Conservation (phyloP, 2,329 filamentous ascomycete genomes). For the Venturiaceae sp. region DNA sequence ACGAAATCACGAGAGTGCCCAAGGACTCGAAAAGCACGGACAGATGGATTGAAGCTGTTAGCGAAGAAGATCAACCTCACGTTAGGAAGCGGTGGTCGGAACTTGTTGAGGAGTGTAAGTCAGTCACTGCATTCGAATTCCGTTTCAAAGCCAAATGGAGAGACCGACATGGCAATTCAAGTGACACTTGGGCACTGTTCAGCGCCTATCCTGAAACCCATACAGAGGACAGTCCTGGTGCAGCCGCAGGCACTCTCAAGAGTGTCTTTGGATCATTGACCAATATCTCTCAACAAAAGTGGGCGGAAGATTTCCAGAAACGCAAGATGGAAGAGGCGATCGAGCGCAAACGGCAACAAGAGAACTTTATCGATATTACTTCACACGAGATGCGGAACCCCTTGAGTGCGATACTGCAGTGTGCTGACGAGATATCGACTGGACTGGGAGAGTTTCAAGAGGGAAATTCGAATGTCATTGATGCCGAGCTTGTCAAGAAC, state of each 20-base stretch:
- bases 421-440: slow-evolving; percentile 61
- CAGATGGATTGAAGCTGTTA: slow-evolving; percentile 64
- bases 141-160: slow-evolving; percentile 62
- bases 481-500: slow-evolving; percentile 41
- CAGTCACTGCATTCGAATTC: slow-evolving; percentile 59
- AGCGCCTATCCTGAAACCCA: slow-evolving; percentile 58
- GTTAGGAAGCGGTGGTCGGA: slow-evolving; percentile 54
- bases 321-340: slow-evolving; percentile 71
- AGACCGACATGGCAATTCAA: slow-evolving; percentile 45
- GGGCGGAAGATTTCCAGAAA: slow-evolving; percentile 71
- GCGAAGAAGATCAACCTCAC: slow-evolving; percentile 51
- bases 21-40: slow-evolving; percentile 48
- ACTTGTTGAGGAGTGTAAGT: slow-evolving; percentile 50
- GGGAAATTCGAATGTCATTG: slow-evolving; percentile 36
- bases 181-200: slow-evolving; percentile 69
- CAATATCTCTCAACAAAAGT: slow-evolving; percentile 78
- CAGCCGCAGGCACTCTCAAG: slow-evolving; percentile 39
- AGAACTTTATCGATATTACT: slow-evolving; percentile 74
- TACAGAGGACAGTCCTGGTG: neutral
- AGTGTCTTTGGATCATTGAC: slow-evolving; percentile 74
- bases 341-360: slow-evolving; percentile 70
- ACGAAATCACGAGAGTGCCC: slow-evolving; percentile 57
- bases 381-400: slow-evolving; percentile 72
- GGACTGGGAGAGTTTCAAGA: slow-evolving; percentile 35
- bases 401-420: slow-evolving; percentile 64